Evolutionary conservation across 257 asterid genomes (phyloP).

Genomic region (Solanum paucissectum): DNA sequence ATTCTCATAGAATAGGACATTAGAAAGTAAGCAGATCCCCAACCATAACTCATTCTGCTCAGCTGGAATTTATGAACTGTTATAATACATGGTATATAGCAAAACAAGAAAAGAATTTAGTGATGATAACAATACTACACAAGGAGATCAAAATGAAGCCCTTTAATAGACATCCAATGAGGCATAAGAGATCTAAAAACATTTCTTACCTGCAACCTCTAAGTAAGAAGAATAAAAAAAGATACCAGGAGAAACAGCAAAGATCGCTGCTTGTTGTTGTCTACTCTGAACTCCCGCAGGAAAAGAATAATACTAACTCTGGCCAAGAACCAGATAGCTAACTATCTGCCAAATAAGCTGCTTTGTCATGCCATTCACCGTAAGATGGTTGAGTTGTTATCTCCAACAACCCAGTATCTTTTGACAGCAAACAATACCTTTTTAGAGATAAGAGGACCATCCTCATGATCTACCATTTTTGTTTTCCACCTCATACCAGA

Average conservation of each 20-base stretch:
- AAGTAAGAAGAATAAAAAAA: neutral
- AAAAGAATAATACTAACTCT: neutral
- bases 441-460: constrained; percentile 25
- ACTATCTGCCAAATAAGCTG: neutral
- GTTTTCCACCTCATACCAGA: constrained; percentile 36
- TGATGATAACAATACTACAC: neutral
- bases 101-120: neutral
- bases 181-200: neutral
- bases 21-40: neutral
- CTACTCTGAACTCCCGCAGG: neutral
- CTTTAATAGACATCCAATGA: neutral
- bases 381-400: constrained; percentile 8
- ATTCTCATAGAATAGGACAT: neutral
- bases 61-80: neutral
- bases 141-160: neutral
- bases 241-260: neutral
- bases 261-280: neutral
- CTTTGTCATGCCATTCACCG: neutral
- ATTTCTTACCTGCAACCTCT: neutral
- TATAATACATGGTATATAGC: neutral
- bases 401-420: constrained; percentile 29
- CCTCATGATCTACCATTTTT: constrained; percentile 29
- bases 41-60: neutral
- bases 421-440: constrained; percentile 29
- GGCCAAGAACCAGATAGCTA: neutral